Conservation (phyloP, 23 red algal species). For the Gracilaria caudata region DNA sequence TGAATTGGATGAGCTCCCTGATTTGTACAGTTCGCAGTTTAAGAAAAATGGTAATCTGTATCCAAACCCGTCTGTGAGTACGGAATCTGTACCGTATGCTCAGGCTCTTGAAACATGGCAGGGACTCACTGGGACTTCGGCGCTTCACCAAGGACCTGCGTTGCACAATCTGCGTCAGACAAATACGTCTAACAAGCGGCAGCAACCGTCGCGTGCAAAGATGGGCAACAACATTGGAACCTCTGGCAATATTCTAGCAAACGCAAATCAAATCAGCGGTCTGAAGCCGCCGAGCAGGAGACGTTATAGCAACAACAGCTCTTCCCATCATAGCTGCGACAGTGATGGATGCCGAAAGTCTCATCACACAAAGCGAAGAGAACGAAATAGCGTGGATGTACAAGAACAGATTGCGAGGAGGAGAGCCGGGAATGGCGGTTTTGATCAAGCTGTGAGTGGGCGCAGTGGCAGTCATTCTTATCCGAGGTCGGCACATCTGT, state of each 20-base stretch:
- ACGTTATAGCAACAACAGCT: neutral
- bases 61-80: neutral
- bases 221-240: neutral
- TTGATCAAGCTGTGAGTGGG: neutral
- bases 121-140: neutral
- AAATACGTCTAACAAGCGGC: neutral
- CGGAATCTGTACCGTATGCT: neutral
- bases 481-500: neutral
- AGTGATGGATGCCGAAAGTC: constrained; percentile 5
- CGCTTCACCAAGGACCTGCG: neutral
- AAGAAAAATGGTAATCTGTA: neutral
- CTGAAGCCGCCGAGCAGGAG: constrained; percentile 11
- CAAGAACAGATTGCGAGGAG: constrained; percentile 17
- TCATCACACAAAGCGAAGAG: constrained; percentile 6
- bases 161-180: neutral
- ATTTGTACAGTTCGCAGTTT: neutral
- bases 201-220: neutral
- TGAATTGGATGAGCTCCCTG: constrained; percentile 36
- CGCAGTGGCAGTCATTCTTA: constrained; percentile 15
- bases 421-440: neutral
- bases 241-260: neutral
- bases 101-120: constrained; percentile 11
- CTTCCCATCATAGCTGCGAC: constrained; percentile 22
- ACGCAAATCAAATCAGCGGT: constrained; percentile 9
- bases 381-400: neutral